Base-by-base conservation (phyloP, 2,329 filamentous ascomycete species). In the Bipolaris oryzae region DNA sequence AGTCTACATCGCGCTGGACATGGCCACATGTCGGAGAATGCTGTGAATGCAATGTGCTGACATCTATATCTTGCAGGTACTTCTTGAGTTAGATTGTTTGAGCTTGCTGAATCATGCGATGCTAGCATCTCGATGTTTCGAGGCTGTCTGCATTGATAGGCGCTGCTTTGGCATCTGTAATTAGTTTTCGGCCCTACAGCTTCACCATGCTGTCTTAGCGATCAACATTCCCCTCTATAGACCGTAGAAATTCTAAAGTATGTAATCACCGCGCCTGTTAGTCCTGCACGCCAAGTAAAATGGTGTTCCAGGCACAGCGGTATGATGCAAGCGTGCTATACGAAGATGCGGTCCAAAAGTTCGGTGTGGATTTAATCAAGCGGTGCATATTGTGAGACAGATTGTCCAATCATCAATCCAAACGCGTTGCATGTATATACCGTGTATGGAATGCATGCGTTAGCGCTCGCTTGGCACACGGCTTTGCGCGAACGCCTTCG, bases 381-480 rank as follows among this genome's bases (percentile, higher is more conserved):
- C 31, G 1, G 10, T 37, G 20, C 33, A 37, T 25, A 37, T n/a
- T 13, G 20, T 25, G 21, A 47, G 37, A 25, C n/a, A 2, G 3
- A 23, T 13, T 9, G 37, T 25, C 20, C 20, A 25, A 23, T 35
- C 33, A 25, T 20, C 21, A 37, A 11, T 37, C 4, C 33, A 18
- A 47, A 11, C 25, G 13, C 15, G 44, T 47, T n/a, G 44, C 44
- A 37, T 11, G 15, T 21, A 46, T 35, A 35, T 37, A 37, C 33
- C 39, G 16, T 21, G n/a, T 28, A 50, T 23, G 38, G 23, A 33
- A 38, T 53, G 43, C 25, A 33, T 25, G 33, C 44, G 50, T 37
- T 57, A 57, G 54, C 50, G 51, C 35, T 39, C 6, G 54, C 54
- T 57, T 57, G 54, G 54, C 54, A 25, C 37, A 16, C 33, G 38